Evolutionary conservation across 768 basidiomycete genomes (phyloP), one percentile per base, ranked within the genome.

Genomic region (Amylocystis lapponica): DNA sequence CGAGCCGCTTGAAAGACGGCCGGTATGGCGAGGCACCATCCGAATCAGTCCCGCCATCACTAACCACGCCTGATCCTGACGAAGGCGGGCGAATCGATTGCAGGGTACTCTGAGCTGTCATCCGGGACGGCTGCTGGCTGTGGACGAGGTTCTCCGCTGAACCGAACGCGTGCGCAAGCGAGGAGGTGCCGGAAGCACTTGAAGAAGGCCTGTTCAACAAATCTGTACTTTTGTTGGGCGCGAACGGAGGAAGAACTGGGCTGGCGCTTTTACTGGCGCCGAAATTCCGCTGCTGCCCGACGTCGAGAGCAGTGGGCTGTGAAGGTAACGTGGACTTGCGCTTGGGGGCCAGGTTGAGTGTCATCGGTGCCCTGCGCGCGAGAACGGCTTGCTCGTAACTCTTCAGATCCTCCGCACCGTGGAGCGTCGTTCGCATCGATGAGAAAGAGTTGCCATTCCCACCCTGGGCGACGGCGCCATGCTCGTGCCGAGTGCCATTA

Each of bases 341-440:
- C 21, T 67, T 68, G 36, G 76, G 72, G 11, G 71, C 69, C 21
- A 85, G 61, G 50, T 74, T 81, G 30, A 86, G 59, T 45, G 67
- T 73, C 44, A 75, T 71, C 1, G 81, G 75, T 17, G 83, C 69
- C 55, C 74, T 80, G 39, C 83, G 68, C 25, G 86, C 84, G 41
- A 86, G 61, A 13, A 88, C 79, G 4, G 86, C 86, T 31, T 82
- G 83, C 56, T 86, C 82, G 45, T 89, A 89, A 44, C 76, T 75
- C 46, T 73, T 66, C 48, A 89, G 50, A 52, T 88, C 86, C 12
- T 89, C 86, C 32, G 67, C 55, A 29, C 67, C 59, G 62, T 57
- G 31, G 59, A 69, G 39, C 23, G 61, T 59, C 37, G 53, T 55
- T 57, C 42, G 61, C 59, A 41, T 39, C 44, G 54, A 49, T 43